Base-by-base conservation (phyloP, 345 rosid species). In the Populus pruinosa region DNA sequence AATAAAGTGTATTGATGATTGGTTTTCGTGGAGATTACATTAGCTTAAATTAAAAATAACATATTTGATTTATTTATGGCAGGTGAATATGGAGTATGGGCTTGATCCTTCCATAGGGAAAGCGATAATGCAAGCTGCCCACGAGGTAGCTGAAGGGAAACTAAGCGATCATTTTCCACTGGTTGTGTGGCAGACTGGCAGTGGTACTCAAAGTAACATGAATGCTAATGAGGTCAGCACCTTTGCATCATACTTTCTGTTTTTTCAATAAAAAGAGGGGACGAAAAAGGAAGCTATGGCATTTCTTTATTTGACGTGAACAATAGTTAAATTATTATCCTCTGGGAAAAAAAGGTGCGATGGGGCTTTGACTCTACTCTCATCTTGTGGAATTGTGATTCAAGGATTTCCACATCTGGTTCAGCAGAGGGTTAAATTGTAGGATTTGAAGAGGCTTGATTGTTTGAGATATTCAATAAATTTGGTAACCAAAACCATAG, bases 131-230 rank as follows among this genome's bases (percentile, higher is more conserved):
- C 87, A 91, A 85, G 99, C 97, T 5, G 90, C 99, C 2, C 90
- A 96, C 65, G 99, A 96, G 87, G 98, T 96, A 3, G 96, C 98
- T 1, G 96, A 92, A 53, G 98, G 97, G 53, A 93, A 90, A 79
- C 83, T 96, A 47, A 91, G 83, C 18, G 97, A 93, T 82, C 98
- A 93, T 76, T 96, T 96, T 50, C 97, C 96, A 0, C 98, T 96
- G 73, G 94, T 96, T 62, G 89, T 93, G 5, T 96, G 99, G 99
- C 99, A 96, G 88, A 93, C 99, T 76, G 99, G 99, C 71, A 96
- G 99, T 80, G 99, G 99, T 38, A 96, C 99, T 80, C 99, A 96
- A 82, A 93, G 98, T 84, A 96, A 96, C 83, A 96, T 96, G 99
- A 96, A 96, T 80, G 99, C 99, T 70, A 96, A 96, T 79, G 99